Evolutionary conservation across 2,329 filamentous ascomycete species (phyloP).

Genomic region (Fusarium annulatum): DNA sequence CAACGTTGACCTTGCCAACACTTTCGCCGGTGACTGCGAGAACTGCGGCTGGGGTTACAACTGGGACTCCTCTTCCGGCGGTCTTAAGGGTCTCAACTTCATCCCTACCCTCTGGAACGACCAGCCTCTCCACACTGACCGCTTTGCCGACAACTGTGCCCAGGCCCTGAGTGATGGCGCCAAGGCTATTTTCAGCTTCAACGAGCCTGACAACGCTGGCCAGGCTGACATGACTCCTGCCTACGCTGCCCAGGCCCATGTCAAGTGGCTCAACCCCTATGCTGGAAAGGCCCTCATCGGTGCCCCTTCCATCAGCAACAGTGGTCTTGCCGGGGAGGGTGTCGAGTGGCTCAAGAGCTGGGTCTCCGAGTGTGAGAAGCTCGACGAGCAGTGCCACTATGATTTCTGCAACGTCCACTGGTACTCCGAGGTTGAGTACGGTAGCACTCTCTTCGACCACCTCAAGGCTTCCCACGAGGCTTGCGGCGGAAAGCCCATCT

Average conservation of each 20-base stretch:
- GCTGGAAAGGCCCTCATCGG: constrained; percentile 64
- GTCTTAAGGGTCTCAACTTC: constrained; percentile 63
- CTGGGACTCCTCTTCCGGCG: constrained; percentile 66
- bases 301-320: constrained; percentile 72
- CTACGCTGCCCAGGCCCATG: constrained; percentile 64
- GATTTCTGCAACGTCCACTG: constrained; percentile 74
- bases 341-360: constrained; percentile 67
- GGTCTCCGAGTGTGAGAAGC: constrained; percentile 60
- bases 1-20: constrained; percentile 61
- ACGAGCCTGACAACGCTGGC: constrained; percentile 73
- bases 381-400: constrained; percentile 57
- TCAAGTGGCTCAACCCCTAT: constrained; percentile 66
- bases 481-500: constrained; percentile 62
- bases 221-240: constrained; percentile 69
- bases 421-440: constrained; percentile 65
- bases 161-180: constrained; percentile 64
- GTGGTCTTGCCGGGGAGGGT: constrained; percentile 60
- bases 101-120: constrained; percentile 75
- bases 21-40: constrained; percentile 58
- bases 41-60: constrained; percentile 73
- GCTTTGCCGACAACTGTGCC: constrained; percentile 64
- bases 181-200: constrained; percentile 73
- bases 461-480: constrained; percentile 58
- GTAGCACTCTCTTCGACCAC: constrained; percentile 65
- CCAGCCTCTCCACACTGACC: constrained; percentile 54